These are phyloP conservation scores for Terfezia boudieri DNA, from an alignment of 495 filamentous ascomycete genomes.

Conservation along the genomic window DNA sequence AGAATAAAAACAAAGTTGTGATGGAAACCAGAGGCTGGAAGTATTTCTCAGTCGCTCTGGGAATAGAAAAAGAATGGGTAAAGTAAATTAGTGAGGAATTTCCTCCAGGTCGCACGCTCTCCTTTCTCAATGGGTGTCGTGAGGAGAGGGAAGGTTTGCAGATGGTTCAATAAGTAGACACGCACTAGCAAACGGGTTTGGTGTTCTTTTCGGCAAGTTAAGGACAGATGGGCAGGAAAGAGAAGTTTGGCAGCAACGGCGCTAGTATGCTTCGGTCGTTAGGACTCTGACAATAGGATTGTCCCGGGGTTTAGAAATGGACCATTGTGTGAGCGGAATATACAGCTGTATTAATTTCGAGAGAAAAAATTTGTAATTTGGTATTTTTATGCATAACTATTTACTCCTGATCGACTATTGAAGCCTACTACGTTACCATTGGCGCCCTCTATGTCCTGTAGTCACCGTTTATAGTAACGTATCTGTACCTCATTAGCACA, in stretches of 20 bases:
- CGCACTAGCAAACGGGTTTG: not conserved
- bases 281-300: too few relatives aligned
- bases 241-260: too few relatives aligned
- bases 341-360: too few relatives aligned
- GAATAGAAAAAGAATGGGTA: not conserved
- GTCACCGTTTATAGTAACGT: constrained; percentile 68
- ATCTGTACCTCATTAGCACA: not conserved
- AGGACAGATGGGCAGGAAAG: not conserved
- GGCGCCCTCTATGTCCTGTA: constrained; percentile 41
- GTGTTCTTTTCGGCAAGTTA: not conserved
- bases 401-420: too few relatives aligned
- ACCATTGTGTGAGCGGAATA: too few relatives aligned
- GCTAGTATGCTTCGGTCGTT: too few relatives aligned
- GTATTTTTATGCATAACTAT: too few relatives aligned
- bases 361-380: too few relatives aligned
- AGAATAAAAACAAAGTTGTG: not conserved
- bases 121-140: not conserved
- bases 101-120: not conserved
- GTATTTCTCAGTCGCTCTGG: not conserved
- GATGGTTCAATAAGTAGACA: not conserved
- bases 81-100: not conserved
- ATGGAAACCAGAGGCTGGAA: not conserved
- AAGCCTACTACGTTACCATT: too few relatives aligned
- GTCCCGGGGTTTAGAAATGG: too few relatives aligned
- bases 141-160: not conserved